Percentiles rank a stretch among this genome's conserved stretches.
phyloP scores from a whole-genome alignment of 176 grass and related monocot genomes.

The Pontederia crassipes region DNA sequence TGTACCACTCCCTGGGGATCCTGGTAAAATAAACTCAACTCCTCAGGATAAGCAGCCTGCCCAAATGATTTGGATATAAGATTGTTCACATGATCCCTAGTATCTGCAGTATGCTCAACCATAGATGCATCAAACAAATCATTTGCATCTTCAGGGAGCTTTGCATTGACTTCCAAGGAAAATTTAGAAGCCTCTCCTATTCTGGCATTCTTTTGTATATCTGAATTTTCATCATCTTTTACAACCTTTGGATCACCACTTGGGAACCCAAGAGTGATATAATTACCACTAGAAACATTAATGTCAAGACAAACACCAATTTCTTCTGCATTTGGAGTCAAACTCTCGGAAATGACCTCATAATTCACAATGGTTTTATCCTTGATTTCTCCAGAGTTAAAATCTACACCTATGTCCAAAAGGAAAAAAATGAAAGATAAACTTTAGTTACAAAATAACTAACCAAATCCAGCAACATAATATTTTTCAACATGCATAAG shows the following conservation, averaged over 20 bases:
- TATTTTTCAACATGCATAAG: background rate
- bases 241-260: slow-evolving; percentile 7
- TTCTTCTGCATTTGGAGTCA: slow-evolving; percentile 22
- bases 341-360: slow-evolving; percentile 21
- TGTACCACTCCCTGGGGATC: slow-evolving; percentile 93
- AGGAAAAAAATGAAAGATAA: slow-evolving; percentile 3
- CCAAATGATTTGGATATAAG: slow-evolving; percentile 25
- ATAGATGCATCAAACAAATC: slow-evolving; percentile 40
- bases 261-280: slow-evolving; percentile 14
- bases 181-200: background rate
- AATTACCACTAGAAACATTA: slow-evolving; percentile 14
- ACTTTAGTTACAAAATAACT: background rate
- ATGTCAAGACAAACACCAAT: slow-evolving; percentile 33
- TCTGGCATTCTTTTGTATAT: slow-evolving; percentile 9
- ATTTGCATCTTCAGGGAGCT: slow-evolving; percentile 52
- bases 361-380: slow-evolving; percentile 19
- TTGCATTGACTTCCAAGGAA: slow-evolving; percentile 29
- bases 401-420: slow-evolving; percentile 18
- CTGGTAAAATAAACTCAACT: slow-evolving; percentile 80
- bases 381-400: slow-evolving; percentile 17
- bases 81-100: slow-evolving; percentile 8
- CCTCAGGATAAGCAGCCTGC: slow-evolving; percentile 39
- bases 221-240: slow-evolving; percentile 9
- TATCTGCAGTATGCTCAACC: slow-evolving; percentile 14
- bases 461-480: background rate